Evolutionary conservation across 352 stramenopile genomes (phyloP).

Genomic region (Aphanomyces invadans): DNA sequence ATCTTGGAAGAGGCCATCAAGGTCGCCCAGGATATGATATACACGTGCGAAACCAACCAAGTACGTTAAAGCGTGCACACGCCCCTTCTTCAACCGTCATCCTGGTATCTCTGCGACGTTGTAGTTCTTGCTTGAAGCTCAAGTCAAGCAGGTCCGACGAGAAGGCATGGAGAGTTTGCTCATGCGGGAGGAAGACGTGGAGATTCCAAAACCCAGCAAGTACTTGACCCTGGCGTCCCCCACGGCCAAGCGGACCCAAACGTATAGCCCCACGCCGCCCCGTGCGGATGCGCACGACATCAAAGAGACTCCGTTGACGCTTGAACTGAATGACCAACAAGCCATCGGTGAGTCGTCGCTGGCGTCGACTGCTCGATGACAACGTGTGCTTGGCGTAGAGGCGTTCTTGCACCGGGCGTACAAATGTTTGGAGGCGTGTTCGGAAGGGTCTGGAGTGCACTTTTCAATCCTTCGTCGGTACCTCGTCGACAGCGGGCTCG

Average conservation of each 20-base stretch:
- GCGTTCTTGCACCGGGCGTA: slow-evolving; percentile 32
- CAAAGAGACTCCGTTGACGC: neutral
- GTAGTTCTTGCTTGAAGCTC: slow-evolving; percentile 22
- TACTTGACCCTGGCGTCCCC: slow-evolving; percentile 20
- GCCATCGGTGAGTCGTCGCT: neutral
- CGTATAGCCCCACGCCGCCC: slow-evolving; percentile 4
- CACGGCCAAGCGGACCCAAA: neutral
- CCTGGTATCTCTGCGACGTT: too few species aligned
- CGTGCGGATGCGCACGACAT: neutral
- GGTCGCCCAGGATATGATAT: slow-evolving; percentile 31
- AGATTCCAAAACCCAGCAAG: slow-evolving; percentile 26
- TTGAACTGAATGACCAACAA: slow-evolving; percentile 22
- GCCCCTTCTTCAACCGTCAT: too few species aligned
- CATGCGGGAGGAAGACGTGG: slow-evolving; percentile 69
- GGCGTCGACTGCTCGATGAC: neutral
- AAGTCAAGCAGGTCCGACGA: slow-evolving; percentile 36
- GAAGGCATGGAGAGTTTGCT: slow-evolving; percentile 40
- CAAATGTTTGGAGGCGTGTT: slow-evolving; percentile 40
- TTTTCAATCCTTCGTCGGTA: slow-evolving; percentile 57
- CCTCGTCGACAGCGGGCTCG: slow-evolving; percentile 51
- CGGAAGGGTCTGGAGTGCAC: slow-evolving; percentile 48
- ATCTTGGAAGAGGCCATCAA: slow-evolving; percentile 5
- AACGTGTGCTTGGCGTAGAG: slow-evolving; percentile 12
- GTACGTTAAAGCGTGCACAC: neutral
- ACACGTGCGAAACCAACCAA: slow-evolving; percentile 7